A percentile compares a stretch with the other conserved stretches of the same genome.
Conservation (phyloP, 805 yeast species). For the Saturnispora hagleri region DNA sequence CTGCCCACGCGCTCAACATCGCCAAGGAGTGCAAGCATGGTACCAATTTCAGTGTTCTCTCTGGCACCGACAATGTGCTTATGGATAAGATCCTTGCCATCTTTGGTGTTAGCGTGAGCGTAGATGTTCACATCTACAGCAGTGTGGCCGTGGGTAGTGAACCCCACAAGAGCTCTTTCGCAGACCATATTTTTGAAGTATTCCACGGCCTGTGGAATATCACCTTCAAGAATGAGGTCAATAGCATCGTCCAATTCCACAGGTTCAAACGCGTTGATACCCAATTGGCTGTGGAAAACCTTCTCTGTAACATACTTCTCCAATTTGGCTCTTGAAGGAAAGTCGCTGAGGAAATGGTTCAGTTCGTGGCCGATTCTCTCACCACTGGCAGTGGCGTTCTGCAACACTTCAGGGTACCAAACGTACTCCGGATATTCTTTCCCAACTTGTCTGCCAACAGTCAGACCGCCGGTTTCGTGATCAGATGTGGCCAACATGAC, state of each 20-base stretch:
- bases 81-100: conserved; percentile 32
- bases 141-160: conserved; percentile 94
- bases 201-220: conserved; percentile 24
- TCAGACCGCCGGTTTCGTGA: conserved; percentile 94
- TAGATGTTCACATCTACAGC: conserved; percentile 94
- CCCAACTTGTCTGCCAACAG: conserved; percentile 72
- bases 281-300: conserved; percentile 55
- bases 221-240: conserved; percentile 25
- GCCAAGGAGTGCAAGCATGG: conserved; percentile 45
- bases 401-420: conserved; percentile 77
- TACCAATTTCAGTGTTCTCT: conserved; percentile 82
- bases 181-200: conserved; percentile 65
- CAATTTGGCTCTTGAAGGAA: conserved; percentile 17
- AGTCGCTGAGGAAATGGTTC: conserved; percentile 6
- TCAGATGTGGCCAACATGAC: conserved; percentile 77
- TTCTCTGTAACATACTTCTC: conserved; percentile 41
- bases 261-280: conserved; percentile 46
- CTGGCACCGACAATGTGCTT: conserved; percentile 62
- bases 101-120: conserved; percentile 55
- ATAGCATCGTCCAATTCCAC: conserved; percentile 45
- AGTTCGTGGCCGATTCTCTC: conserved; percentile 39
- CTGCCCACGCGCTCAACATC: conserved; percentile 2
- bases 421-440: conserved; percentile 70
- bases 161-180: conserved; percentile 81
- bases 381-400: conserved; percentile 66